Evolutionary conservation across 345 rosid species (phyloP), one percentile per base, ranked within the genome.

Genomic region (Gossypium raimondii): DNA sequence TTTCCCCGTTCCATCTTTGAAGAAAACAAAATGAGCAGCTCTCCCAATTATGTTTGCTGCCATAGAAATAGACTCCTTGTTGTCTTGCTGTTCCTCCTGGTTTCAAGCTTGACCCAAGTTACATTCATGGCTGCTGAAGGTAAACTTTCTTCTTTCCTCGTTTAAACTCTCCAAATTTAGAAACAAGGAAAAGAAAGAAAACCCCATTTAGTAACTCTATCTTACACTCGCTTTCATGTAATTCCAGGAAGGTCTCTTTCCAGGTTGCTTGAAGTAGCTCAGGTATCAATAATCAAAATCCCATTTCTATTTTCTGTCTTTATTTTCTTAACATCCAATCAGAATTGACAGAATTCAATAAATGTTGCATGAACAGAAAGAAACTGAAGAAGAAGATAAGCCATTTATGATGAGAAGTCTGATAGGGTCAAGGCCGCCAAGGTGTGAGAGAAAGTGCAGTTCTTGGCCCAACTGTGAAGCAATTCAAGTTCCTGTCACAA

Each of bases 381-480:
- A 71, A 65, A 50, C 17, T 50, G 78, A 70, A 67, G 82, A 70
- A 65, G 80, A 72, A 12, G 77, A 78, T 61, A 70, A 78, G 60
- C 53, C 34, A 41, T 48, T 41, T 62, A 61, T 71, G 72, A 64
- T 67, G 80, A 84, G 83, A 73, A 74, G 71, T 56, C 77, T 70
- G 82, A 87, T 89, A 47, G 93, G 93, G 14, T 89, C 93, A 75
- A 85, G 83, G 60, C 90, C 91, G 27, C 93, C 93, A 47, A 85
- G 78, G 79, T 89, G 93, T 74, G 89, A 85, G 17, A 75, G 85
- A 77, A 84, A 73, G 77, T 89, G 93, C 82, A 74, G 65, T 47
- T 77, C 85, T 47, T 87, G 93, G 50, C 82, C 74, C 14, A 87
- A 80, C 34, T 87, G 91, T 53, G 86, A 85, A 80, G 89, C 93